These are phyloP conservation scores for Serpula lacrymans DNA, from an alignment of 768 basidiomycete species.

Conservation along the genomic window DNA sequence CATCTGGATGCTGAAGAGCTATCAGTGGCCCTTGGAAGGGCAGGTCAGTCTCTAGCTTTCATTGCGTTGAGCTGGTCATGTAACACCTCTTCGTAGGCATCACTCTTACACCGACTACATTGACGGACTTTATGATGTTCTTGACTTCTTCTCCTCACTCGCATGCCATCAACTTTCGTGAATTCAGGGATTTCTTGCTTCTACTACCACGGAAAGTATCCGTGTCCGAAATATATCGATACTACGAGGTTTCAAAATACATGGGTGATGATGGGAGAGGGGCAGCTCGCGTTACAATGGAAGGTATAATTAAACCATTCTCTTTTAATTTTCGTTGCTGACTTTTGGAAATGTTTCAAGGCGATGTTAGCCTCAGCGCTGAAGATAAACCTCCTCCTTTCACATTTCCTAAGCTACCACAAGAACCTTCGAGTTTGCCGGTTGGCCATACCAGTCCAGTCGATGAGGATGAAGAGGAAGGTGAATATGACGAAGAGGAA, in stretches of 20 bases:
- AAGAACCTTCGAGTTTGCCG: constrained; percentile 3
- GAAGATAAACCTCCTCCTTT: constrained; percentile 57
- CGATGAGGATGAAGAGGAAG: constrained; percentile 35
- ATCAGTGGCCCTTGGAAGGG: constrained; percentile 58
- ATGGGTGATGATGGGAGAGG: constrained; percentile 76
- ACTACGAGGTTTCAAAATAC: constrained; percentile 68
- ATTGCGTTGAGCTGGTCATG: constrained; percentile 12
- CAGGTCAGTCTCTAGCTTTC: constrained; percentile 46
- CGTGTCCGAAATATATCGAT: constrained; percentile 80
- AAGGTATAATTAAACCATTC: constrained; percentile 62
- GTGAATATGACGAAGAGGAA: constrained; percentile 53
- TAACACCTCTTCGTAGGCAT: constrained; percentile 57
- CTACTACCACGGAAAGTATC: constrained; percentile 81
- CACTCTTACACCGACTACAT: constrained; percentile 59
- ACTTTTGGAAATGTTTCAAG: constrained; percentile 33
- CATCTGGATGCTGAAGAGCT: constrained; percentile 68
- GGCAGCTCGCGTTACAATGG: constrained; percentile 80
- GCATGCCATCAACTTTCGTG: constrained; percentile 69
- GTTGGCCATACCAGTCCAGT: constrained; percentile 19
- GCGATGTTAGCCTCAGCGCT: constrained; percentile 75
- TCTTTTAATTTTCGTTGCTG: constrained; percentile 14
- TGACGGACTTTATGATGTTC: constrained; percentile 77
- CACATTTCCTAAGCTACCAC: constrained; percentile 8
- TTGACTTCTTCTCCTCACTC: constrained; percentile 72
- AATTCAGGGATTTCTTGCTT: constrained; percentile 89